These are phyloP conservation scores for Aspergillus niger DNA, from an alignment of 2,329 filamentous ascomycete species.

Conservation along the genomic window DNA sequence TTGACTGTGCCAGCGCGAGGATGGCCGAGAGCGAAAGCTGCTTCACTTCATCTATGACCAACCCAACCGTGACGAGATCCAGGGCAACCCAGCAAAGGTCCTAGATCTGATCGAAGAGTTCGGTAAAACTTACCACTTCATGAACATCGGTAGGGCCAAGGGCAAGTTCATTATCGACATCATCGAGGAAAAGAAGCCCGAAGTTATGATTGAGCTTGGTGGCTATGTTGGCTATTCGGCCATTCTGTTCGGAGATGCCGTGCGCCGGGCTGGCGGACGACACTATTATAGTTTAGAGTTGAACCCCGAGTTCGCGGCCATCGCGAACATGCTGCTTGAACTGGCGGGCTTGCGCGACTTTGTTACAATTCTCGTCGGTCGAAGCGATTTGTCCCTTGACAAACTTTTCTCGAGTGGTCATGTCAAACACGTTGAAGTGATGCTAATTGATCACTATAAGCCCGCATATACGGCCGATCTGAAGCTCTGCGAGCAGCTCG, in stretches of 20 bases:
- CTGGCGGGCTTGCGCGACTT: conserved; percentile 72
- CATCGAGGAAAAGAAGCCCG: conserved; percentile 67
- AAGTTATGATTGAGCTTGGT: conserved; percentile 75
- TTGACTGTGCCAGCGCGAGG: conserved; percentile 48
- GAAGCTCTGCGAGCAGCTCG: conserved; percentile 73
- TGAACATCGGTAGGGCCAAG: conserved; percentile 79
- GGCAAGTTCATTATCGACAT: conserved; percentile 69
- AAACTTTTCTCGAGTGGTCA: conserved; percentile 58
- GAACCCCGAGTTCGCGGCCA: conserved; percentile 71
- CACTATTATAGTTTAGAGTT: conserved; percentile 72
- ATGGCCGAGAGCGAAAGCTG: conserved; percentile 73
- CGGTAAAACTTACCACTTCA: conserved; percentile 68
- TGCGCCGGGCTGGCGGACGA: conserved; percentile 64
- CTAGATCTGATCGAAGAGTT: conserved; percentile 72
- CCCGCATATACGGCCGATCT: conserved; percentile 72
- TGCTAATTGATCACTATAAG: conserved; percentile 83
- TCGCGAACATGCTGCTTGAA: conserved; percentile 69
- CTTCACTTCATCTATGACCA: conserved; percentile 68
- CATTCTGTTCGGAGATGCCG: conserved; percentile 70
- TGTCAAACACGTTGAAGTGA: conserved; percentile 65
- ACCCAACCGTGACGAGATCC: conserved; percentile 62
- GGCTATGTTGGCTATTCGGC: conserved; percentile 82
- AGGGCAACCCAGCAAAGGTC: conserved; percentile 64
- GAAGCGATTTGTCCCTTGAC: conserved; percentile 66
- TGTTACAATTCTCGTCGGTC: conserved; percentile 70